A percentile compares a stretch with the other conserved stretches of the same genome.
These are phyloP conservation scores for Dothistroma pini DNA, from an alignment of 2,329 filamentous ascomycete genomes.

Conservation along the genomic window DNA sequence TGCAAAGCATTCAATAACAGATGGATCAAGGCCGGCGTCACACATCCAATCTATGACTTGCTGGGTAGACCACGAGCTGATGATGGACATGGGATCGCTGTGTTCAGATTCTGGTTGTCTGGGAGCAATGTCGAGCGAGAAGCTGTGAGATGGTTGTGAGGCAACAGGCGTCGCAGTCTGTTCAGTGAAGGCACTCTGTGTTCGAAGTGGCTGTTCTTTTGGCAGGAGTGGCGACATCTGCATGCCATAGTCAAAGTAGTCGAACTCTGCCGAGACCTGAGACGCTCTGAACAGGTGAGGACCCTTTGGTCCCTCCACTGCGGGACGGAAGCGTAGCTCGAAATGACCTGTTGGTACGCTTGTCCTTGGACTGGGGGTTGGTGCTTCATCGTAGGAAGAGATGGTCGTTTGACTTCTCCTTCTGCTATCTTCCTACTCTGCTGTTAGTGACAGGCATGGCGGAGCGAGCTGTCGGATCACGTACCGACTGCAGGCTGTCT, in stretches of 20 bases:
- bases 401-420: slow-evolving; percentile 79
- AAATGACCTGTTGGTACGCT: slow-evolving; percentile 57
- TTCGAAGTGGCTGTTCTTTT: slow-evolving; percentile 50
- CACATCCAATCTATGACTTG: slow-evolving; percentile 86
- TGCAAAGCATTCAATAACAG: slow-evolving; percentile 77
- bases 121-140: slow-evolving; percentile 30
- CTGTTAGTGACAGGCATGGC: slow-evolving; percentile 14
- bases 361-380: slow-evolving; percentile 66
- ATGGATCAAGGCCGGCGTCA: slow-evolving; percentile 72
- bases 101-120: slow-evolving; percentile 7
- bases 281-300: slow-evolving; percentile 82
- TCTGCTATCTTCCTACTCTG: slow-evolving; percentile 45
- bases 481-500: slow-evolving; percentile 67
- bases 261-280: slow-evolving; percentile 52
- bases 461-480: slow-evolving; percentile 31
- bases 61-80: slow-evolving; percentile 67
- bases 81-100: slow-evolving; percentile 22
- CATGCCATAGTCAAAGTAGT: slow-evolving; percentile 50
- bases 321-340: slow-evolving; percentile 59
- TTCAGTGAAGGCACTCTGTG: slow-evolving; percentile 42
- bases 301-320: slow-evolving; percentile 72
- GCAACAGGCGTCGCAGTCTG: slow-evolving; percentile 29
- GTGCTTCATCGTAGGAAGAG: slow-evolving; percentile 79
- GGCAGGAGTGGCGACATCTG: slow-evolving; percentile 72
- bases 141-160: slow-evolving; percentile 21